A percentile compares a stretch with the other conserved stretches of the same genome.
phyloP scores from a whole-genome alignment of 2,329 filamentous ascomycete genomes.

The Myriosclerotinia scirpicola region DNA sequence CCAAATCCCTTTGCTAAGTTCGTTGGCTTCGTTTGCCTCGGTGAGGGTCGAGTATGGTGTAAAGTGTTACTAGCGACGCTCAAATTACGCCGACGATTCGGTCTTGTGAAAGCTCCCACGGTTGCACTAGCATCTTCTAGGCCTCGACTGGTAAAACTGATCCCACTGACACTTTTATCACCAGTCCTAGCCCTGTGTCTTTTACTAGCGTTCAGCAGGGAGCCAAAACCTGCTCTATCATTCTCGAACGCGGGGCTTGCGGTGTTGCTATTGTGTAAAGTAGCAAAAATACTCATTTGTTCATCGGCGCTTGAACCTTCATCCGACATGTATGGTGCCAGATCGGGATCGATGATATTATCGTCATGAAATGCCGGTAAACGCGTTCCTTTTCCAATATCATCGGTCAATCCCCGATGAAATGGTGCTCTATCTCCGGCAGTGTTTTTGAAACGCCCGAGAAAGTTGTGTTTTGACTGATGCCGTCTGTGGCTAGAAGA shows the following conservation, averaged over 20 bases:
- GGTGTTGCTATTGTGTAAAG: constrained; percentile 64
- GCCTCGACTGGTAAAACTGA: constrained; percentile 66
- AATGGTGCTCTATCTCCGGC: constrained; percentile 86
- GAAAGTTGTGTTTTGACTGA: constrained; percentile 81
- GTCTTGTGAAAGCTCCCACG: constrained; percentile 59
- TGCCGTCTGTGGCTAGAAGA: constrained; percentile 84
- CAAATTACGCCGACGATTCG: constrained; percentile 73
- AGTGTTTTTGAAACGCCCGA: constrained; percentile 70
- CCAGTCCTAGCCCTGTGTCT: constrained; percentile 71
- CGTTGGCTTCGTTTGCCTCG: constrained; percentile 50
- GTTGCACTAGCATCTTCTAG: constrained; percentile 62
- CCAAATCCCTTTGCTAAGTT: constrained; percentile 45
- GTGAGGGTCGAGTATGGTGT: constrained; percentile 68
- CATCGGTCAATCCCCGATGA: constrained; percentile 70
- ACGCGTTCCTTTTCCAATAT: constrained; percentile 62
- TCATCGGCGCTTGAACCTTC: constrained; percentile 91
- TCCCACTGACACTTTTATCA: constrained; percentile 72
- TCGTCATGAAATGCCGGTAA: constrained; percentile 96
- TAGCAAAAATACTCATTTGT: constrained; percentile 81
- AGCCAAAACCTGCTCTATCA: constrained; percentile 69
- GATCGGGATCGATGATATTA: constrained; percentile 95
- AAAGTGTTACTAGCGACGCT: constrained; percentile 75
- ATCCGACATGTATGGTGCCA: constrained; percentile 94
- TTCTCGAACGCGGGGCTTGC: constrained; percentile 67
- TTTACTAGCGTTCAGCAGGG: constrained; percentile 69